Percentiles rank a stretch among this genome's conserved stretches.
Evolutionary conservation across 73 alveolate genomes (phyloP).

Genomic region (Uronychia binucleata): DNA sequence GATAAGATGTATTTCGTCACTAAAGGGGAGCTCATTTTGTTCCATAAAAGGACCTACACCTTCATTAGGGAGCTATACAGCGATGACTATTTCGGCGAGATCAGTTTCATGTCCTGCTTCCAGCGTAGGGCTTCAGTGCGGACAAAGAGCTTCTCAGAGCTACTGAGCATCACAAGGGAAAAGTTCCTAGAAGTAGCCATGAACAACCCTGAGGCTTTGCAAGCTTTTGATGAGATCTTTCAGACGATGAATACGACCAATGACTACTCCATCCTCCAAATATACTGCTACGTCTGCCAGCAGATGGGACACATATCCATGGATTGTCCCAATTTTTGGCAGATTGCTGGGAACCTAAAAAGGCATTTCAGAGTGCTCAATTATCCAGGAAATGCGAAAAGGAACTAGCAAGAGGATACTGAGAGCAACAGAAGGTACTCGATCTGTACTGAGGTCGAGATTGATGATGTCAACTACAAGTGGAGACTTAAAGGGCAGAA

Average conservation of each 20-base stretch:
- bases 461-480: background rate
- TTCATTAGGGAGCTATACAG: slow-evolving; percentile 43
- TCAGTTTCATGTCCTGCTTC: slow-evolving; percentile 49
- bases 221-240: slow-evolving; percentile 18
- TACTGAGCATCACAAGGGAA: background rate
- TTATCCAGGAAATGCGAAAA: background rate
- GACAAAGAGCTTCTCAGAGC: slow-evolving; percentile 45
- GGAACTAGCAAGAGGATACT: background rate
- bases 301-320: slow-evolving; percentile 69
- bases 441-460: background rate
- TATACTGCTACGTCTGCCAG: slow-evolving; percentile 76
- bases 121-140: slow-evolving; percentile 65
- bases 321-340: slow-evolving; percentile 47
- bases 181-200: slow-evolving; percentile 20
- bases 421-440: background rate
- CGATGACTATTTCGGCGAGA: slow-evolving; percentile 60
- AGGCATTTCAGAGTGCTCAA: slow-evolving; percentile 5
- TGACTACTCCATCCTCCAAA: slow-evolving; percentile 27
- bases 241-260: no score
- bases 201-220: slow-evolving; percentile 1
- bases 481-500: background rate
- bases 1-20: slow-evolving; percentile 52
- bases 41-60: slow-evolving; percentile 56
- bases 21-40: slow-evolving; percentile 58
- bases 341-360: slow-evolving; percentile 54